Evolutionary conservation across 257 asterid species (phyloP).

Genomic region (Scutellaria barbata): DNA sequence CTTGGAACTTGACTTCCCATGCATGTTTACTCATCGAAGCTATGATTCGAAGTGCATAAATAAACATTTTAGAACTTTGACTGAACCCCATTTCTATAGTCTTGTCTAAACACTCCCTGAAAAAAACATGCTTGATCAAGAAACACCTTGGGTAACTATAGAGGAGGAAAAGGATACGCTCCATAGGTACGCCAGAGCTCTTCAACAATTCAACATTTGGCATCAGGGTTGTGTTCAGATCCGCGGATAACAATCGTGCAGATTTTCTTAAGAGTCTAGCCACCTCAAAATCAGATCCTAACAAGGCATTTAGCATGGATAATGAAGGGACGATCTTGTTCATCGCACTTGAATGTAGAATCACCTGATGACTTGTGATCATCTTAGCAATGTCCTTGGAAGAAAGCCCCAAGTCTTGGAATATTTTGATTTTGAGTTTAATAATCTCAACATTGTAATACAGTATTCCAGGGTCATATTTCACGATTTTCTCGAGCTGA

Average conservation of each 20-base stretch:
- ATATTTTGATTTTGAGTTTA: not conserved
- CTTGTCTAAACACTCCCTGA: conserved; percentile 18
- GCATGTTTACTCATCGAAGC: conserved; percentile 22
- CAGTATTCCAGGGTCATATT: no score
- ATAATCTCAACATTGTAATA: no score
- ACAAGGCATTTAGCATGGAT: conserved; percentile 31
- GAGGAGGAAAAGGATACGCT: conserved; percentile 26
- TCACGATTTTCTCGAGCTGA: conserved; percentile 34
- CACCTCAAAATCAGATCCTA: conserved; percentile 44
- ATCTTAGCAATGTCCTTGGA: not conserved
- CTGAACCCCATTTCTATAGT: conserved; percentile 33
- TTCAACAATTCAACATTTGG: conserved; percentile 48
- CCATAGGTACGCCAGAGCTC: conserved; percentile 46
- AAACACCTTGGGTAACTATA: conserved; percentile 36
- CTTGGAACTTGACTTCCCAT: not conserved
- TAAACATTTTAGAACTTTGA: conserved; percentile 29
- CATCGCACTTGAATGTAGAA: conserved; percentile 16
- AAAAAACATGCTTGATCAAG: conserved; percentile 16
- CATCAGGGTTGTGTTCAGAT: conserved; percentile 41
- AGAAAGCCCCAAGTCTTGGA: not conserved
- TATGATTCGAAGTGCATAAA: not conserved
- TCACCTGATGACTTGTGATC: not conserved
- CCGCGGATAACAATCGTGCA: conserved; percentile 34
- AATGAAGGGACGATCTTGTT: conserved; percentile 36
- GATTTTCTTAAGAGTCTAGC: conserved; percentile 28